Evolutionary conservation across 768 basidiomycete genomes (phyloP).

Genomic region (Boletus huronensis): DNA sequence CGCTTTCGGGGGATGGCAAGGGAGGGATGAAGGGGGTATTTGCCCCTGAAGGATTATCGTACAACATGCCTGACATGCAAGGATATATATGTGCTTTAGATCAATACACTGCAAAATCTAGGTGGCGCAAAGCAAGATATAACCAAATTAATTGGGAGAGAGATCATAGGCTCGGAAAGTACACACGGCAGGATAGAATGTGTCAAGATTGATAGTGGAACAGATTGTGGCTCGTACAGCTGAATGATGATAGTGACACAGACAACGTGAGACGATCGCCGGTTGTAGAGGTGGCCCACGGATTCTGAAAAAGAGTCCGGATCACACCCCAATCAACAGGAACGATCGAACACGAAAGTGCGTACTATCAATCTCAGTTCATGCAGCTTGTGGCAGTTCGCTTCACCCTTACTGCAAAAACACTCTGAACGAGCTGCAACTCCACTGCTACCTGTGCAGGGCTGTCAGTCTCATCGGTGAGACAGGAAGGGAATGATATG

Average conservation of each 20-base stretch:
- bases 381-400: constrained; percentile 6
- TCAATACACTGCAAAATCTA: constrained; percentile 24
- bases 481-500: background rate
- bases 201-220: constrained; percentile 7
- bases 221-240: constrained; percentile 15
- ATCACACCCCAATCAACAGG: background rate
- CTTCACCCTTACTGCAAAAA: constrained; percentile 3
- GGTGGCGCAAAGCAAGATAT: constrained; percentile 3
- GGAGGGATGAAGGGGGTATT: constrained; percentile 41
- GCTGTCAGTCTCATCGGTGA: background rate
- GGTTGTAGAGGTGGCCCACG: background rate
- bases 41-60: constrained; percentile 28
- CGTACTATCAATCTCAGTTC: constrained; percentile 6
- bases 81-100: constrained; percentile 24
- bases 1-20: constrained; percentile 32
- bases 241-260: constrained; percentile 5
- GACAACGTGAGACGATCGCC: background rate
- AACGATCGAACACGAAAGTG: background rate
- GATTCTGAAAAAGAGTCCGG: constrained; percentile 8
- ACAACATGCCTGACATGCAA: constrained; percentile 23
- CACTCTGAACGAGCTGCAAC: background rate
- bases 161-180: background rate
- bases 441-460: background rate
- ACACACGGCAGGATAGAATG: constrained; percentile 15
- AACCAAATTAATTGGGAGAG: constrained; percentile 5